phyloP scores from a whole-genome alignment of 129 eudicot species.

The Tanacetum coccineum region DNA sequence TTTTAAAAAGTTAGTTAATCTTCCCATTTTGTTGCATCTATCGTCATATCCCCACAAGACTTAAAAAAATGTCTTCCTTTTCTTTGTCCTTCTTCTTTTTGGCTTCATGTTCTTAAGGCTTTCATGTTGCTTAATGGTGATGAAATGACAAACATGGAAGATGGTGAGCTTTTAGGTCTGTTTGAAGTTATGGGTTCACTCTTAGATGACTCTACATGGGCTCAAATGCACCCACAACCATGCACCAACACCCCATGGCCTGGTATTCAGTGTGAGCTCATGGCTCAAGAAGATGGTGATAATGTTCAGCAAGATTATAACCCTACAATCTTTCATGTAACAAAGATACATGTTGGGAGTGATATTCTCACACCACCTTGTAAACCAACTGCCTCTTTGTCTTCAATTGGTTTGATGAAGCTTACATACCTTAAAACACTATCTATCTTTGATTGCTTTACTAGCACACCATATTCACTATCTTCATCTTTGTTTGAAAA shows the following conservation, averaged over 20 bases:
- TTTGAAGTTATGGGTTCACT: constrained; percentile 70
- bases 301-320: constrained; percentile 34
- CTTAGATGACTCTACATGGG: constrained; percentile 61
- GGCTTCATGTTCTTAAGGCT: constrained; percentile 19
- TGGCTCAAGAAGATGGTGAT: constrained; percentile 37
- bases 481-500: constrained; percentile 37
- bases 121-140: constrained; percentile 16
- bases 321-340: constrained; percentile 57
- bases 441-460: constrained; percentile 55
- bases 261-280: constrained; percentile 67
- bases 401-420: constrained; percentile 35
- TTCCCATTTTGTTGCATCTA: constrained; percentile 27
- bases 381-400: constrained; percentile 42
- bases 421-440: constrained; percentile 60
- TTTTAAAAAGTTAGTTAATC: constrained; percentile 25
- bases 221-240: constrained; percentile 62
- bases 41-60: constrained; percentile 17
- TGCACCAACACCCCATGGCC: constrained; percentile 83
- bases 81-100: constrained; percentile 18
- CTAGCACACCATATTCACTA: constrained; percentile 34
- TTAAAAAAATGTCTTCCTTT: constrained; percentile 30
- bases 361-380: constrained; percentile 58
- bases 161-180: constrained; percentile 56
- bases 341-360: constrained; percentile 61
- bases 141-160: constrained; percentile 47